These are phyloP conservation scores for Yamadazyma pseudoaaseri DNA, from an alignment of 1,139 yeast genomes.

Conservation along the genomic window DNA sequence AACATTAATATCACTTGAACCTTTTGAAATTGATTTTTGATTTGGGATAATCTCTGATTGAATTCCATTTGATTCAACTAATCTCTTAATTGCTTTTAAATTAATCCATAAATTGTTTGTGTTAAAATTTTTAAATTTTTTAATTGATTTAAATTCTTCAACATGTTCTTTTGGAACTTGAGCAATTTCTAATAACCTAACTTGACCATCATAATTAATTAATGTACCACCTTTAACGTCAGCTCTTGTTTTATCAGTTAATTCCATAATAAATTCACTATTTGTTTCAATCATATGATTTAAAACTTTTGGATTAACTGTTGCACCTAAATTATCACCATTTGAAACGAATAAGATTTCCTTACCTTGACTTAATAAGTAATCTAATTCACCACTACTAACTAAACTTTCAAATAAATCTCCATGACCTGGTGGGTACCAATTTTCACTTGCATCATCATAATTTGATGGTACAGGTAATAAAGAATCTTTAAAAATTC, in stretches of 20 bases:
- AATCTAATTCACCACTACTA: constrained; percentile 89
- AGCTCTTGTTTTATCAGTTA: constrained; percentile 97
- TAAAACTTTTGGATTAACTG: constrained; percentile 88
- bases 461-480: constrained; percentile 85
- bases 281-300: constrained; percentile 91
- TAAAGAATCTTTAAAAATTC: constrained; percentile 90
- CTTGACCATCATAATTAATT: constrained; percentile 93
- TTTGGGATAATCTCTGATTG: constrained; percentile 95
- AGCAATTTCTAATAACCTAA: constrained; percentile 93
- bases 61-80: constrained; percentile 81
- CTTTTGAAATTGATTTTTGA: constrained; percentile 75
- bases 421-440: constrained; percentile 99
- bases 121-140: constrained; percentile 96
- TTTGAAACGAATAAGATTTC: constrained; percentile 93
- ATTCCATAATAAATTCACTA: constrained; percentile 96
- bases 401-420: constrained; percentile 90
- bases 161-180: constrained; percentile 99
- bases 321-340: constrained; percentile 98
- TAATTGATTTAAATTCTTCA: constrained; percentile 96
- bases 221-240: constrained; percentile 99
- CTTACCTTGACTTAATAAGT: constrained; percentile 88
- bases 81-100: constrained; percentile 88
- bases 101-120: constrained; percentile 98
- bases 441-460: constrained; percentile 75
- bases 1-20: constrained; percentile 77